Percentiles rank a stretch among this genome's conserved stretches.
These are phyloP conservation scores for Baffinella frigidus DNA, from an alignment of 208 protist genomes.

Conservation along the genomic window DNA sequence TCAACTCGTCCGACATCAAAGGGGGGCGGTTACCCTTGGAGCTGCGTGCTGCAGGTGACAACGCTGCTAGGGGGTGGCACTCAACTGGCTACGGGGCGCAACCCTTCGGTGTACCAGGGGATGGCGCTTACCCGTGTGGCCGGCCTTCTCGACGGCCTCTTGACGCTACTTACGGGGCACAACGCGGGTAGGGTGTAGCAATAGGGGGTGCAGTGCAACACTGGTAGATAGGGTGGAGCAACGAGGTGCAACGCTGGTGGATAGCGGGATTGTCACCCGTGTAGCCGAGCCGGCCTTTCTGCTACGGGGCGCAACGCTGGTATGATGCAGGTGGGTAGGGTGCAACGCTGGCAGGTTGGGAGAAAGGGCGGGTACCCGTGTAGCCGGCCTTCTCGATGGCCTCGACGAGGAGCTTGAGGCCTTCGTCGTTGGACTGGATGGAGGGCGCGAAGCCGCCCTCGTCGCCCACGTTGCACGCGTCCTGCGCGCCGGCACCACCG, in stretches of 20 bases:
- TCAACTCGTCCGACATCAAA: too few relatives aligned
- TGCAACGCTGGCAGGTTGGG: neutral
- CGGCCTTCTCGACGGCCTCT: slow-evolving; percentile 92
- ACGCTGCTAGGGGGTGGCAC: neutral
- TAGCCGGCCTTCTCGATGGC: slow-evolving; percentile 94
- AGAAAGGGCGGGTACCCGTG: slow-evolving; percentile 53
- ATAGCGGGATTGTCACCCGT: too few relatives aligned
- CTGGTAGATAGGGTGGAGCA: too few relatives aligned
- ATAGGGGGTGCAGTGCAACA: too few relatives aligned
- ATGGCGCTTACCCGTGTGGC: slow-evolving; percentile 77
- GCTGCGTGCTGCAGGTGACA: too few relatives aligned
- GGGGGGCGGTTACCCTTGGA: too few relatives aligned
- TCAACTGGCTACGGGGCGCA: neutral
- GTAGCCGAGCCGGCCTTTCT: too few relatives aligned
- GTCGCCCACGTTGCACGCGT: slow-evolving; percentile 90
- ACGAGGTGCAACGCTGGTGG: too few relatives aligned
- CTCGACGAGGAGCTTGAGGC: slow-evolving; percentile 89
- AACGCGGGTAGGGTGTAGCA: too few relatives aligned
- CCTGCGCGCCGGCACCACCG: slow-evolving; percentile 28
- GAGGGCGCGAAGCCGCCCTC: slow-evolving; percentile 98
- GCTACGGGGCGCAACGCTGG: neutral
- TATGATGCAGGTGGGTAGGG: neutral
- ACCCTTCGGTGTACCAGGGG: neutral
- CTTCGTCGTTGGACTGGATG: slow-evolving; percentile 85
- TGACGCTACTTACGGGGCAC: too few relatives aligned